Evolutionary conservation across 192 early-diverging fungal species (phyloP).

Genomic region (Helicostylum pulchrum): DNA sequence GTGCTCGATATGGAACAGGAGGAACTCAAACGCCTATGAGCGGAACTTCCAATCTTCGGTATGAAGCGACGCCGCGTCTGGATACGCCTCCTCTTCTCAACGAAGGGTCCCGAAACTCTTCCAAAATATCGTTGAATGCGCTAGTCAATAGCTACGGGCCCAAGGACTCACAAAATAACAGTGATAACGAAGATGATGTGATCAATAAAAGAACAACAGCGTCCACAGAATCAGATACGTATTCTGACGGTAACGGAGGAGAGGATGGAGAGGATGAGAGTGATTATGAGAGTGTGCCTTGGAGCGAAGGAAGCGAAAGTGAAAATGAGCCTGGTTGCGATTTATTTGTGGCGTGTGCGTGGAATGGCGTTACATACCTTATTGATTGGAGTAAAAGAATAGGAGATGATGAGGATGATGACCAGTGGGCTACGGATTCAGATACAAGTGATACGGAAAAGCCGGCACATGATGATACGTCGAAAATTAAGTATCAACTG

Average conservation of each 20-base stretch:
- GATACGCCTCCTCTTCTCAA: neutral
- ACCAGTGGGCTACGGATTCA: neutral
- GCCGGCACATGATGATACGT: conserved; percentile 12
- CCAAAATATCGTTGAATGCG: conserved; percentile 1
- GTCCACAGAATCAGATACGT: neutral
- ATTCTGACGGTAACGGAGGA: too few species aligned
- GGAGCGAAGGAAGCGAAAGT: conserved; percentile 23
- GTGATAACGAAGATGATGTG: neutral
- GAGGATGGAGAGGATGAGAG: neutral
- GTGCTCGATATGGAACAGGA: neutral
- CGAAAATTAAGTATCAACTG: conserved; percentile 41
- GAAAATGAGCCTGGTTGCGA: conserved; percentile 34
- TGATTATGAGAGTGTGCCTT: conserved; percentile 21
- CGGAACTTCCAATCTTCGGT: neutral
- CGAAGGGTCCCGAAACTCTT: neutral
- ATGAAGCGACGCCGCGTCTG: neutral
- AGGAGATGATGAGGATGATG: conserved; percentile 19
- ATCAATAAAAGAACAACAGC: neutral
- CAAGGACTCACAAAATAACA: neutral
- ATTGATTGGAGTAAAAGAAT: conserved; percentile 45
- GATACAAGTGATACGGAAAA: neutral
- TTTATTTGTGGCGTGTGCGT: conserved; percentile 55
- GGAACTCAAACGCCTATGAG: neutral
- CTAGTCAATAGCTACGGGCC: neutral
- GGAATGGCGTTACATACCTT: conserved; percentile 56